Percentiles rank a stretch among this genome's conserved stretches.
Evolutionary conservation across 148 eudicot genomes (phyloP).

Genomic region (Chenopodium quinoa): DNA sequence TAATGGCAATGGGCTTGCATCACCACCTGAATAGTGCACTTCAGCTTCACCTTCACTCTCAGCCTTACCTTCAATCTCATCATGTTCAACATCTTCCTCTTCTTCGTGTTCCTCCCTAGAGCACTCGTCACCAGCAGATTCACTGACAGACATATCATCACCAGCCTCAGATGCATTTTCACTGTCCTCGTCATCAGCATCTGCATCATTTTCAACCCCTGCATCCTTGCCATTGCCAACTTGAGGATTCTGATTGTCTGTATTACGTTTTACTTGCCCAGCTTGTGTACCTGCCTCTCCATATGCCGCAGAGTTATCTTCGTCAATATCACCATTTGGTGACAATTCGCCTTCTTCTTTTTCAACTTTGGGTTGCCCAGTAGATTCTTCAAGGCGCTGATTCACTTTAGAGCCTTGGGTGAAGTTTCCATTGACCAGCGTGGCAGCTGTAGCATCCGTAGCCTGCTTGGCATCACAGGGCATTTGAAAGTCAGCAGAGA

Average conservation of each 20-base stretch:
- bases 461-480: conserved; percentile 40
- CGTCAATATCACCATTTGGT: conserved; percentile 67
- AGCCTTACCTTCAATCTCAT: conserved; percentile 71
- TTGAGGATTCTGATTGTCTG: conserved; percentile 33
- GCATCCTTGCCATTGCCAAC: conserved; percentile 43
- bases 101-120: conserved; percentile 76
- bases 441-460: conserved; percentile 37
- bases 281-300: conserved; percentile 36
- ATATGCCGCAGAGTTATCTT: conserved; percentile 44
- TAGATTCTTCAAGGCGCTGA: conserved; percentile 36
- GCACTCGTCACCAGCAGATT: conserved; percentile 84
- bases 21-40: conserved; percentile 48
- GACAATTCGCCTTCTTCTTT: conserved; percentile 91
- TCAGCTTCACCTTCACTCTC: conserved; percentile 94
- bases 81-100: conserved; percentile 63
- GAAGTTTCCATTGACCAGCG: conserved; percentile 41
- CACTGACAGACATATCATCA: conserved; percentile 75
- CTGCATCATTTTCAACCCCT: conserved; percentile 54
- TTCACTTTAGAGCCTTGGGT: conserved; percentile 35
- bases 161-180: conserved; percentile 73
- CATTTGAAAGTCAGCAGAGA: conserved; percentile 7
- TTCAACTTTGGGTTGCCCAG: conserved; percentile 52
- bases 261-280: conserved; percentile 32
- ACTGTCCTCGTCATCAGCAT: conserved; percentile 84
- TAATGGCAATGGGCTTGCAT: conserved; percentile 40